phyloP scores from a whole-genome alignment of 2,329 filamentous ascomycete genomes.

The Rhynchosporium agropyri region DNA sequence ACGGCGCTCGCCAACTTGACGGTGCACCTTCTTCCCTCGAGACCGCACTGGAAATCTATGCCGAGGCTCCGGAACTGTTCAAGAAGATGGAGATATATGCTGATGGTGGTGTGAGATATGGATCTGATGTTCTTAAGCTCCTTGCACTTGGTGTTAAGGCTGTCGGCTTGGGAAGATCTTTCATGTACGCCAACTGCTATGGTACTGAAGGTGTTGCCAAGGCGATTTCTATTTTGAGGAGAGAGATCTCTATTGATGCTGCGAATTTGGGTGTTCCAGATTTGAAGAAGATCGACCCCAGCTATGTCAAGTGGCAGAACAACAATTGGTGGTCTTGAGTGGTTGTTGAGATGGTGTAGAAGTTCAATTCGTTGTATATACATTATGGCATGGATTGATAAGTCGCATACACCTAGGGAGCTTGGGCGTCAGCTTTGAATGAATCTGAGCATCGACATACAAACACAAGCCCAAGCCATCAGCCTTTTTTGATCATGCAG shows the following conservation, averaged over 20 bases:
- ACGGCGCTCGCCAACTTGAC: slow-evolving; percentile 61
- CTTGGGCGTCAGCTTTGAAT: background rate
- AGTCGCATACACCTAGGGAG: background rate
- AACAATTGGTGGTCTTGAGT: slow-evolving; percentile 18
- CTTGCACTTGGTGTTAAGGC: slow-evolving; percentile 63
- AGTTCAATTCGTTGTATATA: slow-evolving; percentile 14
- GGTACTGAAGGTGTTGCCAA: slow-evolving; percentile 50
- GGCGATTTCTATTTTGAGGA: slow-evolving; percentile 52
- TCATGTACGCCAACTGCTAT: slow-evolving; percentile 56
- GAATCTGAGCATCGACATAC: background rate
- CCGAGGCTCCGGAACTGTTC: slow-evolving; percentile 35
- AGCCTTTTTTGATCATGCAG: background rate
- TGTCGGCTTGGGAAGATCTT: slow-evolving; percentile 58
- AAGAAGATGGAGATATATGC: slow-evolving; percentile 54
- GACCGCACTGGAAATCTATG: slow-evolving; percentile 58
- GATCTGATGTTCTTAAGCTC: slow-evolving; percentile 61
- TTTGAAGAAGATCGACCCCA: slow-evolving; percentile 23
- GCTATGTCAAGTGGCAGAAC: slow-evolving; percentile 19
- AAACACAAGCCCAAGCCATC: background rate
- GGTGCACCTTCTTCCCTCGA: slow-evolving; percentile 61
- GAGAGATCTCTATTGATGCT: slow-evolving; percentile 31
- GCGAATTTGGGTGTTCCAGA: slow-evolving; percentile 22
- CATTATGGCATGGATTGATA: background rate
- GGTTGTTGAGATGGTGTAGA: background rate
- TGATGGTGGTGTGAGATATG: slow-evolving; percentile 60